These are phyloP conservation scores for Diaporthe sp. DNA, from an alignment of 2,329 filamentous ascomycete species.

Conservation along the genomic window DNA sequence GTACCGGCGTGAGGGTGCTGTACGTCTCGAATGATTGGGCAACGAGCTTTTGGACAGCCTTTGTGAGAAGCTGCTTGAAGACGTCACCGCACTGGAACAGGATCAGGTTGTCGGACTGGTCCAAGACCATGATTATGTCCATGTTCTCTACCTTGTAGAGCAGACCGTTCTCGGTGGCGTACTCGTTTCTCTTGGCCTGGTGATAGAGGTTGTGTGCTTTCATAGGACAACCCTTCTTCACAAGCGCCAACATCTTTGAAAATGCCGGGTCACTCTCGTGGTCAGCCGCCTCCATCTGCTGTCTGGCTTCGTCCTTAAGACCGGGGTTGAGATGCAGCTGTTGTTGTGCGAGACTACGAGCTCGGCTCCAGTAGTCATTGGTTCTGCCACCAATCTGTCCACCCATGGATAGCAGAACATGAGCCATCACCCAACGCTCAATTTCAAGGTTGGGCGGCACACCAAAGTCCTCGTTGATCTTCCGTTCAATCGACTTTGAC, in stretches of 20 bases:
- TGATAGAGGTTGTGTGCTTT: not conserved
- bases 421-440: constrained; percentile 11
- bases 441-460: not conserved
- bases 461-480: not conserved
- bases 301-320: not conserved
- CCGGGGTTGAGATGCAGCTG: not conserved
- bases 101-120: not conserved
- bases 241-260: not conserved
- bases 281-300: not conserved
- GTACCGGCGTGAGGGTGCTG: not conserved
- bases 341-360: constrained; percentile 10
- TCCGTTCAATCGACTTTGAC: not conserved
- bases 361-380: not conserved
- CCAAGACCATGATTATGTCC: constrained; percentile 13
- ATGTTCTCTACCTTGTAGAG: not conserved
- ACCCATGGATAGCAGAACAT: not conserved
- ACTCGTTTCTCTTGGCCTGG: not conserved
- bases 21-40: not conserved
- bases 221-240: not conserved
- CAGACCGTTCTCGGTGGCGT: not conserved
- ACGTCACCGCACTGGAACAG: constrained; percentile 14
- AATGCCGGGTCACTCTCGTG: not conserved
- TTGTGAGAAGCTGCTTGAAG: constrained; percentile 5
- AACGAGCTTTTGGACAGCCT: not conserved
- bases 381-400: constrained; percentile 8